Evolutionary conservation across 2,329 filamentous ascomycete genomes (phyloP), one percentile per base, ranked within the genome.

Genomic region (Microsporum canis): DNA sequence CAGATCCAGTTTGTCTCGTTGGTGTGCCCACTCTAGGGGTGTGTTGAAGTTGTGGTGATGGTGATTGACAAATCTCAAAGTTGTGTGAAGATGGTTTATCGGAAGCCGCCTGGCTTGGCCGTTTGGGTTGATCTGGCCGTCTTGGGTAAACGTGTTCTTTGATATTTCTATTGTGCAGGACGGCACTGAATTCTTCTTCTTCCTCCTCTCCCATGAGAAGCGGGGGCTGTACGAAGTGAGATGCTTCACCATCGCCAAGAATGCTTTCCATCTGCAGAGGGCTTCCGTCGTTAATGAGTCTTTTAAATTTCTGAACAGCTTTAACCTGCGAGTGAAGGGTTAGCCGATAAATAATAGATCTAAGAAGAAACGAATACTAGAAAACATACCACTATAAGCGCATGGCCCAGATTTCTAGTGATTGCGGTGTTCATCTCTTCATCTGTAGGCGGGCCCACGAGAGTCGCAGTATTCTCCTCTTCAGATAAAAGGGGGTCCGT

Each of bases 341-440:
- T 61, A 65, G 56, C 5, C 49, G 17, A 23, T 23, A 23, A 27
- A 55, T 6, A 31, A 12, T 29, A 36, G 31, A 6, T 10, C 31
- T 31, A n/a, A 41, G 3, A 12, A 8, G 27, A 8, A 23, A 5
- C 3, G 6, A 3, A 8, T 23, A 1, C 34, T 10, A 10, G 5
- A 51, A 57, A 55, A 64, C 71, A 59, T 80, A 90, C 88, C 66
- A 97, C 89, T 59, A 86, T 89, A 61, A 97, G 79, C 1, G 97
- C 80, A 70, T 94, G 87, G 62, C 86, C 86, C 82, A 97, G 91
- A 69, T 91, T 95, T 29, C 84, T 84, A 2, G 94, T 97, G 65
- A 97, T 95, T 12, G 94, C 94, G 65, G 88, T 85, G 68, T 90
- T 90, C 70, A 96, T 83, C 75, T 99, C 94, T 61, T 91, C 85